Evolutionary conservation across 805 yeast species (phyloP), one percentile per base, ranked within the genome.

Genomic region (Debaryomyces hansenii): DNA sequence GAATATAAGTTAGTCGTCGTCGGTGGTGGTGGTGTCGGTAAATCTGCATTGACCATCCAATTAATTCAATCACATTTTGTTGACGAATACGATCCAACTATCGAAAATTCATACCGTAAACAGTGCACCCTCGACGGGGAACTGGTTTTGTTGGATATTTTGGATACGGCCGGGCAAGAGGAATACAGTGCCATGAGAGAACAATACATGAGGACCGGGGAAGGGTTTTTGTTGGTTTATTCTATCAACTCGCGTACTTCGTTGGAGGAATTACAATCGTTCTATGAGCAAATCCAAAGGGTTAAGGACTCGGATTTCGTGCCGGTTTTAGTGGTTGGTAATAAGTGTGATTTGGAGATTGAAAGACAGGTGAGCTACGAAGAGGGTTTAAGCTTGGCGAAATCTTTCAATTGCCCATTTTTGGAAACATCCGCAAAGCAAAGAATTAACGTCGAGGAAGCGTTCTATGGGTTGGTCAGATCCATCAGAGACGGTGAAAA

Each of bases 21-120:
- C 46, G 99, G 98, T 46, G 97, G 97, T 34, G 98, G 98, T 63
- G 97, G 97, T 70, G 99, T 94, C 46, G 99, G 99, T 70, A 94
- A 94, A 67, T 86, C 96, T 20, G 98, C 99, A 5, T 74, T 94
- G 52, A 94, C 99, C 21, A 94, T 94, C 54, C 96, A 94, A 67
- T 78, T 94, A 60, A 90, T 94, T 45, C 98, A 92, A 66, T 82
- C 90, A 31, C 97, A 91, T 60, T 94, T 94, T 62, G 96, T 92
- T 28, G 97, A 91, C 66, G 99, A 94, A 65, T 94, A 94, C 61
- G 99, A 94, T 69, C 99, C 99, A 8, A 94, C 99, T 9, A 94
- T 94, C 61, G 99, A 94, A 69, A 94, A 87, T 60, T 84, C 91
- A 0, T 87, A 87, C 66, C 79, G 97, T 56, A 94, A 94, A 63